A percentile compares a stretch with the other conserved stretches of the same genome.
Evolutionary conservation across 148 eudicot genomes (phyloP).

Genomic region (Agrostemma githago): DNA sequence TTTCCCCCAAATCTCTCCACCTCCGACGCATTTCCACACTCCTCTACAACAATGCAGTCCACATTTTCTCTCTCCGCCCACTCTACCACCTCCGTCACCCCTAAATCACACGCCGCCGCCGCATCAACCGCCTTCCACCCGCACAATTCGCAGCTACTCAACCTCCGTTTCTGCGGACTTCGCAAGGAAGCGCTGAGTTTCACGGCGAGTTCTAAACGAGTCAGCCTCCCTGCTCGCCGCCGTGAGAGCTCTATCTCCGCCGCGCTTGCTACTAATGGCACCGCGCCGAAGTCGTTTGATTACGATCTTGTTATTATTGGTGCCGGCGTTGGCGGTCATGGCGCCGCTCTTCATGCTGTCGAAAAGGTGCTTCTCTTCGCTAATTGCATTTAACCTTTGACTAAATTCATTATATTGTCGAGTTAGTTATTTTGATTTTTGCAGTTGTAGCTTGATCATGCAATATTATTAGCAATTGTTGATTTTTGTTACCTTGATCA

Average conservation of each 20-base stretch:
- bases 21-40: background rate
- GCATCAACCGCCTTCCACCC: constrained; percentile 12
- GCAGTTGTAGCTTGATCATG: background rate
- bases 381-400: background rate
- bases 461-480: background rate
- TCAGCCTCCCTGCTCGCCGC: constrained; percentile 12
- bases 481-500: background rate
- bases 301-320: constrained; percentile 89
- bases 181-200: constrained; percentile 41
- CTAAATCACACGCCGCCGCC: constrained; percentile 35
- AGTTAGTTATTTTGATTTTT: too few relatives aligned
- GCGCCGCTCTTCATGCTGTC: constrained; percentile 96
- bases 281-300: constrained; percentile 51
- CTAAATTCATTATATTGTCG: background rate
- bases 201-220: constrained; percentile 30
- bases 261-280: constrained; percentile 45
- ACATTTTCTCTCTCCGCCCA: constrained; percentile 57
- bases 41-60: constrained; percentile 50
- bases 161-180: constrained; percentile 79
- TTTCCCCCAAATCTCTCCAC: constrained; percentile 33
- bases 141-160: constrained; percentile 24
- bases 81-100: constrained; percentile 34
- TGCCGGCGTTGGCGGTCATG: constrained; percentile 98
- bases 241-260: constrained; percentile 29
- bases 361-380: constrained; percentile 51